Evolutionary conservation across 306 rosid genomes (phyloP), one percentile per base, ranked within the genome.

Genomic region (Lathyrus tuberosus): DNA sequence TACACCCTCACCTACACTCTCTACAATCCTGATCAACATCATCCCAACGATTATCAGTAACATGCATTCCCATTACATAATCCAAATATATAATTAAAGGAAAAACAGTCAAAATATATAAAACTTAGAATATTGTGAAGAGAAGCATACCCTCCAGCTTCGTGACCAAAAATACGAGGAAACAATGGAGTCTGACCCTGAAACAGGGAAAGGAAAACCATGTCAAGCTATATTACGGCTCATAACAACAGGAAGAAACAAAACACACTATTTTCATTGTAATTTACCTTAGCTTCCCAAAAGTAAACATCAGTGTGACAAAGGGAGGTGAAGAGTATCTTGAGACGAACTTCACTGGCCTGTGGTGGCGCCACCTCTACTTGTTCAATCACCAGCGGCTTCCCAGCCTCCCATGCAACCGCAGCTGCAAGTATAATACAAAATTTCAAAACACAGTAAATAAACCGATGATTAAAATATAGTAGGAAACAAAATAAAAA

Each of bases 91-190:
- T 47, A 6, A 17, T 51, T 4, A 51, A 51, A 13, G 13, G 5
- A 33, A 6, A 31, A 8, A 1, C 8, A 1, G 9, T 6, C 8
- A 33, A 33, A 33, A 33, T 13, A 13, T 14, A 46, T 46, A 47
- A 47, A 17, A n/a, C 20, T 14, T 20, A 20, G 22, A 20, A 20
- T 20, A 20, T 20, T 20, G 1, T 43, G 65, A 41, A 58, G 53
- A 49, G 71, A 38, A 75, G 18, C 81, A 49, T 83, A 53, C 96
- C 96, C 98, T 79, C 93, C 92, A 67, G 97, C 97, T 73, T 93
- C 98, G 73, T 93, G 98, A 71, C 98, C 98, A 57, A 85, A 86
- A 69, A 93, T 90, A 75, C 97, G 96, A 80, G 98, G 97, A 67
- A 93, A 93, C 62, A 93, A 8, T 15, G 97, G 98, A 20, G 87